Base-by-base conservation (phyloP, 1,139 yeast species). In the Petasospora fabianii region DNA sequence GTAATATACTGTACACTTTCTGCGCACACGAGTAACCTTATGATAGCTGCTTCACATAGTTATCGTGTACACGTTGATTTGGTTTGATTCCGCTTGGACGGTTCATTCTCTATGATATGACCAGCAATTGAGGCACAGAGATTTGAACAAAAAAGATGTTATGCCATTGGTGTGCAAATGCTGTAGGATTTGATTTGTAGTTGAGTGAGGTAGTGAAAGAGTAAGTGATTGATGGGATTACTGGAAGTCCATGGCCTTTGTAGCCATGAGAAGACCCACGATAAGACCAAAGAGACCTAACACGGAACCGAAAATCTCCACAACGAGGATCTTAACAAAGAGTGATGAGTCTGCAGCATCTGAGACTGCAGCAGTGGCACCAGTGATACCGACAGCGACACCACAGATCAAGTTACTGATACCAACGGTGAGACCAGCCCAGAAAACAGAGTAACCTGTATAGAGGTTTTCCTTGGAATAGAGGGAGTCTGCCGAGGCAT, bases 361-460 rank as follows among this genome's bases (percentile, higher is more conserved):
- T 37, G 95, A 80, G 47, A 94, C 79, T 34, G 99, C 99, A 32
- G 98, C 98, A 21, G 97, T 92, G 20, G 97, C 83, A 35, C 99
- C 99, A 17, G 98, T 92, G 46, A 94, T 75, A 49, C 99, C 99
- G 36, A 94, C 99, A 10, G 97, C 92, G 46, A 94, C 73, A 66
- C 99, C 99, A 73, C 99, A 94, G 46, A 92, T 83, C 60, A 94
- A 75, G 64, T 94, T 94, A 55, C 95, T 80, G 24, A 85, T 62
- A 32, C 99, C 99, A 34, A 94, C 98, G 7, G 98, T 92, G 40
- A 90, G 60, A 16, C 99, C 99, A 20, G 97, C 98, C 99, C 99
- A 94, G 65, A 94, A 94, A 50, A 94, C 73, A 7, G 97, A 79
- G 61, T 79, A 92, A 9, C 95, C 97, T 10, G 98, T 94, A 66